Conservation (phyloP, 2,329 filamentous ascomycete species). For the Venturia oleaginea region DNA sequence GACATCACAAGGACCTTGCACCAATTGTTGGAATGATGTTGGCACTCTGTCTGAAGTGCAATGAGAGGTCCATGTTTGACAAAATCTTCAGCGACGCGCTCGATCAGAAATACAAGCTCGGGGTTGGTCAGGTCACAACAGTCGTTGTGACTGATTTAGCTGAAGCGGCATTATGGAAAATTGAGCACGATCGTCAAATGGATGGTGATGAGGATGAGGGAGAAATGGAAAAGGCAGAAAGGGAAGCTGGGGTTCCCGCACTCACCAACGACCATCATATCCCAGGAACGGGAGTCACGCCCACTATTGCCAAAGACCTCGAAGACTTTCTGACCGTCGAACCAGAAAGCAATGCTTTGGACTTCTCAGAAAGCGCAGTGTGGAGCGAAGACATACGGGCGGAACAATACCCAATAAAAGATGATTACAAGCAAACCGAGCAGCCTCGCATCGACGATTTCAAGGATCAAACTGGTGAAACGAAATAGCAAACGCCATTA, state of each 20-base stretch:
- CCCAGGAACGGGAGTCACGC: background rate
- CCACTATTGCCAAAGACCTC: background rate
- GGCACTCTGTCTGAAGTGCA: conserved; percentile 9
- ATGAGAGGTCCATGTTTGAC: background rate
- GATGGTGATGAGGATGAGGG: background rate
- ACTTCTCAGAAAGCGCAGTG: background rate
- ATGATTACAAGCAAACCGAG: background rate
- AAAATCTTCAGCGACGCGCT: background rate
- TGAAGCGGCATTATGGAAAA: background rate
- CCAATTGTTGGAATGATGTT: conserved; percentile 4
- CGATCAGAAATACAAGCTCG: background rate
- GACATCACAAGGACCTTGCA: background rate
- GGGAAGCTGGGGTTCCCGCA: background rate
- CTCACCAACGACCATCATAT: background rate
- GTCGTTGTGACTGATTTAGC: background rate
- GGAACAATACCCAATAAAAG: background rate
- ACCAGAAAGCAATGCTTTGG: background rate
- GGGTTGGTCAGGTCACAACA: background rate
- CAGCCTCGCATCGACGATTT: background rate
- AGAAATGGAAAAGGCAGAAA: background rate
- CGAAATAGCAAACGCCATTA: background rate
- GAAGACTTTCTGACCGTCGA: background rate
- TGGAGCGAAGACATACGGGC: background rate
- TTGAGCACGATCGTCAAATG: background rate
- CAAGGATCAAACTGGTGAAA: background rate